Percentiles rank a stretch among this genome's conserved stretches.
These are phyloP conservation scores for Phaeodactylum tricornutum DNA, from an alignment of 108 stramenopile species.

Conservation along the genomic window DNA sequence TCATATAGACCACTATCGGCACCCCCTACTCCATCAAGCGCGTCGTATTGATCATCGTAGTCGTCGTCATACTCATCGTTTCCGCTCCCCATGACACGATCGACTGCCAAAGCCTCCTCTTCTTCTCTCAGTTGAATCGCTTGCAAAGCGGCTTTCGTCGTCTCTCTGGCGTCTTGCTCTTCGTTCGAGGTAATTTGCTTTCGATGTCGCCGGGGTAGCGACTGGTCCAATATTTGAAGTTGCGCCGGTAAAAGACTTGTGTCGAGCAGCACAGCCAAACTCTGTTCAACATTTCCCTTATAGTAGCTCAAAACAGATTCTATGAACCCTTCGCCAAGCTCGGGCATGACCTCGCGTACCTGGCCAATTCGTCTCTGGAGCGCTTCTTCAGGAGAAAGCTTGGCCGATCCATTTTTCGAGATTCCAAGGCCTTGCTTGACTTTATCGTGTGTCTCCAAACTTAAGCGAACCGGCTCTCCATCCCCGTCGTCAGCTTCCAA, in stretches of 20 bases:
- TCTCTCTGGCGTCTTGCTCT: constrained; percentile 36
- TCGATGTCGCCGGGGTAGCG: constrained; percentile 24
- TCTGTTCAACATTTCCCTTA: constrained; percentile 50
- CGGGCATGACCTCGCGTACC: constrained; percentile 45
- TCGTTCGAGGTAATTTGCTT: constrained; percentile 22
- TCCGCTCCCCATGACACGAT: constrained; percentile 3
- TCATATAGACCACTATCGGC: constrained; percentile 49
- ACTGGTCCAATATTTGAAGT: constrained; percentile 26
- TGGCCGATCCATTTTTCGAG: neutral
- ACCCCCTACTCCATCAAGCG: constrained; percentile 42
- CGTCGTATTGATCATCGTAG: constrained; percentile 84
- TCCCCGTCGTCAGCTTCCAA: neutral
- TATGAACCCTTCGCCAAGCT: constrained; percentile 73
- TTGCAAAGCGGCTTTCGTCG: constrained; percentile 45
- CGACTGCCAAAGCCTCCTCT: constrained; percentile 28
- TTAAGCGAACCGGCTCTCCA: neutral
- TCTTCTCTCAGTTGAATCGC: constrained; percentile 30
- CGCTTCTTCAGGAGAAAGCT: neutral
- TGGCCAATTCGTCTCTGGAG: constrained; percentile 27
- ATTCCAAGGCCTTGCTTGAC: neutral
- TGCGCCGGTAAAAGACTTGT: constrained; percentile 19
- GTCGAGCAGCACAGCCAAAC: constrained; percentile 46
- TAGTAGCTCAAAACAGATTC: constrained; percentile 63
- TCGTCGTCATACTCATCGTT: constrained; percentile 72
- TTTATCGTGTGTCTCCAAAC: neutral